A percentile compares a stretch with the other conserved stretches of the same genome.
Conservation (phyloP, 75 land plant genomes). For the Ceratopteris richardii region DNA sequence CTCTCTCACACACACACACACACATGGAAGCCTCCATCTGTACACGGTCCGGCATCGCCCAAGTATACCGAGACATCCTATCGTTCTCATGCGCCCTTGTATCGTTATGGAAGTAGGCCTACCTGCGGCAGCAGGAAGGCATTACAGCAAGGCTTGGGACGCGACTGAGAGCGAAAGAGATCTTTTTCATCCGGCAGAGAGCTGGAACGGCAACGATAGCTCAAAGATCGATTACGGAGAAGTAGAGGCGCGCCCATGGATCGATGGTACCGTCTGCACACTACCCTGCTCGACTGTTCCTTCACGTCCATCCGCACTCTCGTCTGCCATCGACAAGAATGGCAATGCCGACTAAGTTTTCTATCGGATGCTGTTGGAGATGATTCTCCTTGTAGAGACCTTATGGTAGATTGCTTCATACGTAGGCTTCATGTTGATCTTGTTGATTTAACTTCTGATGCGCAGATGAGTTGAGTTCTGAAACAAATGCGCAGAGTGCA, state of each 20-base stretch:
- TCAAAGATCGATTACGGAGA: not conserved
- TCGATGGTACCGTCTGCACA: not conserved
- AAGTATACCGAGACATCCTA: too few species aligned
- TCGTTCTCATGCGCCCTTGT: too few species aligned
- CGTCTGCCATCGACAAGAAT: not conserved
- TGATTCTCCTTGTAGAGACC: constrained; percentile 73
- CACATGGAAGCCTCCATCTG: too few species aligned
- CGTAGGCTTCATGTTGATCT: not conserved
- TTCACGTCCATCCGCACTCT: not conserved
- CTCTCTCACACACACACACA: too few species aligned
- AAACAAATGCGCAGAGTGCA: too few species aligned
- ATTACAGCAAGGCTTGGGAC: constrained; percentile 1
- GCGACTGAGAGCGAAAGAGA: not conserved
- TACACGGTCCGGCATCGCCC: too few species aligned
- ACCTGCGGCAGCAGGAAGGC: not conserved
- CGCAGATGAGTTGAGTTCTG: too few species aligned
- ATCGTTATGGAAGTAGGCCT: constrained; percentile 2
- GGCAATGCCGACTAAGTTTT: constrained; percentile 50
- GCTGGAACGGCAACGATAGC: not conserved
- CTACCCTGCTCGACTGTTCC: not conserved
- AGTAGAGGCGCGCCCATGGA: not conserved
- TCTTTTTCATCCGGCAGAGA: not conserved
- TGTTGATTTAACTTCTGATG: not conserved
- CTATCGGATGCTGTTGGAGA: constrained; percentile 52
- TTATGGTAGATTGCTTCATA: constrained; percentile 37